These are phyloP conservation scores for Lactarius tabidus DNA, from an alignment of 768 basidiomycete species.

Conservation along the genomic window DNA sequence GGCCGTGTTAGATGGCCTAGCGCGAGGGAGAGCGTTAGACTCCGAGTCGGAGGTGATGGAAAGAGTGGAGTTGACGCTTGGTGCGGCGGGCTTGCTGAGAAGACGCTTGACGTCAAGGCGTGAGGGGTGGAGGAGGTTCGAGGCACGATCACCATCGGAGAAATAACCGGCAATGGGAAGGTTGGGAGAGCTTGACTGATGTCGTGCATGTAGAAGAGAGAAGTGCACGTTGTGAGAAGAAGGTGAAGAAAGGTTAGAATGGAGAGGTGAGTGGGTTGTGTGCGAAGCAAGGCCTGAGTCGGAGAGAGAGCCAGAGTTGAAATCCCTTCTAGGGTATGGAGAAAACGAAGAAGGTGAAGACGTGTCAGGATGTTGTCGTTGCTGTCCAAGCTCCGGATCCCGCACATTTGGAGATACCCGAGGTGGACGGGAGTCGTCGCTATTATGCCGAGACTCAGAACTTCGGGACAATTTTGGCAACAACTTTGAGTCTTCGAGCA, in stretches of 20 bases:
- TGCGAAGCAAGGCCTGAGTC: conserved; percentile 18
- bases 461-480: neutral
- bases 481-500: conserved; percentile 1
- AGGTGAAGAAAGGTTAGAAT: conserved; percentile 1
- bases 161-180: conserved; percentile 10
- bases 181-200: conserved; percentile 20
- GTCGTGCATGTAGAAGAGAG: conserved; percentile 9
- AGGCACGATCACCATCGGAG: conserved; percentile 22
- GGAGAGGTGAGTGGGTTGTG: neutral
- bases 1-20: neutral
- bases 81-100: conserved; percentile 26
- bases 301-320: conserved; percentile 20
- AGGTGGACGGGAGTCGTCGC: neutral
- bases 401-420: neutral
- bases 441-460: neutral
- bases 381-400: neutral
- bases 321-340: neutral
- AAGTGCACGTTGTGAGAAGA: neutral
- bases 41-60: conserved; percentile 26
- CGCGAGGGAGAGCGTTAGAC: conserved; percentile 1
- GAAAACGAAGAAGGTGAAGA: neutral
- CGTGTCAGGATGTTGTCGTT: neutral
- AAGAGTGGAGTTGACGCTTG: conserved; percentile 20
- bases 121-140: conserved; percentile 19
- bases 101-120: conserved; percentile 26